Base-by-base conservation (phyloP, 257 asterid genomes). In the Przewalskia tangutica region DNA sequence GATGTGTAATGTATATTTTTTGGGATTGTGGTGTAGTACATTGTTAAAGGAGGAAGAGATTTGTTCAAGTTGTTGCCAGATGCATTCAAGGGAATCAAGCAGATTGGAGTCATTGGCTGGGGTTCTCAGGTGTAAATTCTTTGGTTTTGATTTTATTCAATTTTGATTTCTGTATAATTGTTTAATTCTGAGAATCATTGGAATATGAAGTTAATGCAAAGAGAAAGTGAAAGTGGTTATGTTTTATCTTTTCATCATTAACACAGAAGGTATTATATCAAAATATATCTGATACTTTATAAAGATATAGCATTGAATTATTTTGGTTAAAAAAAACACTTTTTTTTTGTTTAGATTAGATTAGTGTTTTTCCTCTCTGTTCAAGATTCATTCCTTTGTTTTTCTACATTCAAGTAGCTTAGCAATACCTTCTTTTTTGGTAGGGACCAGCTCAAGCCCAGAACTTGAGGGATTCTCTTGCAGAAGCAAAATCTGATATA, bases 401-500 rank as follows among this genome's bases (percentile, higher is more conserved):
- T n/a, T 16, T 66, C 75, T n/a, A 36, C 20, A 48, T 73, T 73
- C 60, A 73, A 48, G 20, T 20, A 23, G 62, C 60, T 44, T 13
- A 73, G 23, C 23, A 14, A 13, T 23, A 50, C 11, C 12, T 73
- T 80, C 4, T 36, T 11, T 81, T 20, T 80, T 46, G 55, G 71
- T 75, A 95, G 99, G 99, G 99, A 67, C 99, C 99, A 46, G 99
- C 99, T 34, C 99, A 95, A 88, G 99, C 99, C 83, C 99, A 95
- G 88, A 95, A 95, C 81, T 83, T 95, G 68, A 92, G 93, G 83
- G 99, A 95, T 86, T 95, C 99, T 46, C 90, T 93, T 42, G 86
- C 89, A 3, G 99, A 95, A 77, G 91, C 86, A 8, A 91, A 90
- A 44, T 93, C 98, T 59, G 97, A 92, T 87, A 89, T 93, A 79